Conservation (phyloP, 306 rosid genomes). For the Lathyrus sativus region DNA sequence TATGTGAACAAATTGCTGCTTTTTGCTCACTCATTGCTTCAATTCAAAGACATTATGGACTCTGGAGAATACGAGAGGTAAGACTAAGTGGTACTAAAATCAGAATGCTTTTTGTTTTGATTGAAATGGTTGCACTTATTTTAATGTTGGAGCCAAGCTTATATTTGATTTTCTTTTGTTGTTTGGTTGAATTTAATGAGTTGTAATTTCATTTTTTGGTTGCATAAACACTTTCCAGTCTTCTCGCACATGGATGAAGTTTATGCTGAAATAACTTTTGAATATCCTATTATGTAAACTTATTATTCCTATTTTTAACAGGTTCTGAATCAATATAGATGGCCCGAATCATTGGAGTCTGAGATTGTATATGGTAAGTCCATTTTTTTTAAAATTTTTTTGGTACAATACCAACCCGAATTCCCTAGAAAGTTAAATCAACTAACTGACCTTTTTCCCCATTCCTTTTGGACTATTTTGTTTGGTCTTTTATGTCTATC, state of each 20-base stretch:
- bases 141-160: constrained; percentile 30
- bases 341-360: constrained; percentile 80
- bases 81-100: constrained; percentile 26
- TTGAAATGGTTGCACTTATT: constrained; percentile 10
- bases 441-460: constrained; percentile 2
- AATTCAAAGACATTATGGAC: constrained; percentile 70
- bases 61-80: constrained; percentile 81
- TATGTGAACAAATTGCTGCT: constrained; percentile 44
- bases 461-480: constrained; percentile 29
- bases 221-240: neutral
- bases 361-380: constrained; percentile 68
- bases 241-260: constrained; percentile 19
- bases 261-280: constrained; percentile 27
- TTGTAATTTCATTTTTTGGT: constrained; percentile 21
- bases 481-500: constrained; percentile 35
- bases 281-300: constrained; percentile 28
- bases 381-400: constrained; percentile 6
- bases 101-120: constrained; percentile 32
- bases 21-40: constrained; percentile 63
- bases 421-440: constrained; percentile 15
- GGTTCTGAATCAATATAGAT: constrained; percentile 70
- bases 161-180: constrained; percentile 24
- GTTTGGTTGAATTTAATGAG: constrained; percentile 19
- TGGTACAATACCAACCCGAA: constrained; percentile 7
- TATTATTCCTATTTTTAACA: constrained; percentile 27